Evolutionary conservation across 495 filamentous ascomycete genomes (phyloP), one percentile per base, ranked within the genome.

Genomic region (Talaromyces liani): DNA sequence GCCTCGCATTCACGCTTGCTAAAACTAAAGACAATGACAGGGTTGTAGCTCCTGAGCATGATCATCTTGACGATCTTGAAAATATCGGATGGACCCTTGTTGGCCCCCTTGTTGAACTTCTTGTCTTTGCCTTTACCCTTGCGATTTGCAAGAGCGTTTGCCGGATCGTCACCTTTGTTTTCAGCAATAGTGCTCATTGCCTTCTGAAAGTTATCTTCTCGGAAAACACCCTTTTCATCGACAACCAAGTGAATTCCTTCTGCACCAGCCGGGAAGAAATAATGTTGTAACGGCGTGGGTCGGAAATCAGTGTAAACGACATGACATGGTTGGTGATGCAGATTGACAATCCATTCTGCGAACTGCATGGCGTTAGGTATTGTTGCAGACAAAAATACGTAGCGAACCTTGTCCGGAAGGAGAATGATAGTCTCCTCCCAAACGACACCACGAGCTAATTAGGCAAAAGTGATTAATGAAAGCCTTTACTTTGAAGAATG

Each of bases 301-400:
- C 94, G 83, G 80, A 97, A 98, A 74, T 98, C 92, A 45, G 94
- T 98, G 72, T 98, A 98, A 24, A 98, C 94, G 65, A 98, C 93
- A 75, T 98, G 94, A 69, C 94, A 97, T 16, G 95, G 93, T 70
- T 98, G 94, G 58, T 88, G 87, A 75, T 98, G 94, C 64, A 92
- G 97, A 75, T 98, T 97, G 62, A 89, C 90, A 64, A 98, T 93
- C 94, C 94, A 98, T 74, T 98, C 92, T 68, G 94, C 94, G 69
- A 98, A 98, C 71, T 98, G 94, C 88, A 98, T 97, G 53, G 94
- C 93, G 70, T 98, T 98, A 41, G 94, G 94, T 65, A 98, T 98
- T n/a, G 94, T 98, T 45, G 94, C 94, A 27, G 94, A 98, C 34
- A 98, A 78, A 79, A 98, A 98, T 34, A 97, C 94, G 68, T 98